Conservation (phyloP, 2,329 filamentous ascomycete species). For the Aspergillus fijiensis region DNA sequence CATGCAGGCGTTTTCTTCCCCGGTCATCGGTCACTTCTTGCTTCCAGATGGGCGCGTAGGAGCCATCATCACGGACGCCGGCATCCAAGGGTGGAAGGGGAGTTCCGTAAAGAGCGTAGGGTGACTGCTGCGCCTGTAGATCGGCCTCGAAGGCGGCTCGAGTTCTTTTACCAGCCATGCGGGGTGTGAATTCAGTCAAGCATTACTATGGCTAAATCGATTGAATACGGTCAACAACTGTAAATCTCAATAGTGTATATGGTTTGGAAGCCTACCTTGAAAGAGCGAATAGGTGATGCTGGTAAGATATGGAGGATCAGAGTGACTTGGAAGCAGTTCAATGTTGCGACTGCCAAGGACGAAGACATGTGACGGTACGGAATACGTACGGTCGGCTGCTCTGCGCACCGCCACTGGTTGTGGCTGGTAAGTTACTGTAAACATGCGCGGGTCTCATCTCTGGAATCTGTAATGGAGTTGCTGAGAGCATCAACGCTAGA, state of each 20-base stretch:
- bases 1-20: conserved; percentile 86
- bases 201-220: conserved; percentile 3
- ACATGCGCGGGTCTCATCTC: neutral
- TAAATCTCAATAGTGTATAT: neutral
- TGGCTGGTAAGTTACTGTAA: neutral
- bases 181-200: neutral
- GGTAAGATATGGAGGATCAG: neutral
- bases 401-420: neutral
- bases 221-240: neutral
- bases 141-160: conserved; percentile 77
- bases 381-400: neutral
- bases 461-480: too few species aligned
- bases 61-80: conserved; percentile 80
- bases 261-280: neutral
- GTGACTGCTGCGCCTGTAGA: conserved; percentile 63
- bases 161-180: conserved; percentile 77
- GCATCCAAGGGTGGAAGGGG: conserved; percentile 76
- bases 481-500: too few species aligned
- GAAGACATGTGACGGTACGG: neutral
- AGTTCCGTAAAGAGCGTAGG: conserved; percentile 79
- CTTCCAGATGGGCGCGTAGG: conserved; percentile 94
- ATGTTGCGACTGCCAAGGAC: neutral
- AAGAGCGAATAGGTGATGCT: neutral
- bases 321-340: neutral
- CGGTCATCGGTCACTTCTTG: conserved; percentile 94